Conservation (phyloP, 345 rosid species). For the Populus deltoides region DNA sequence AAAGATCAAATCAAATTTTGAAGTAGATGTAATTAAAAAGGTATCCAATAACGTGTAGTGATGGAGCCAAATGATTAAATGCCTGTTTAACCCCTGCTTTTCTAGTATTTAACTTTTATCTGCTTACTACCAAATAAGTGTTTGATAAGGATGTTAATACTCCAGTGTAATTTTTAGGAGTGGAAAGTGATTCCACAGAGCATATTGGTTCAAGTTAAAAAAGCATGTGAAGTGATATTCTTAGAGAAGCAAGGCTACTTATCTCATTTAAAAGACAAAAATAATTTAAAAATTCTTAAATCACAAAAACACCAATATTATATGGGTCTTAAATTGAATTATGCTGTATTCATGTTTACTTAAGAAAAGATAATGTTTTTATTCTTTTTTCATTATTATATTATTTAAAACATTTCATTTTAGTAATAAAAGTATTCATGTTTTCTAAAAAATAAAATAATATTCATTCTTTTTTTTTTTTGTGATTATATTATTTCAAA, state of each 20-base stretch:
- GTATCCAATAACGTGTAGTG: background rate
- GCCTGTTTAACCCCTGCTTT: background rate
- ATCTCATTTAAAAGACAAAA: background rate
- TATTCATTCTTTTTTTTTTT: too few species aligned
- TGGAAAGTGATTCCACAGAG: background rate
- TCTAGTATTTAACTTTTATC: background rate
- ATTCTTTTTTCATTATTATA: background rate
- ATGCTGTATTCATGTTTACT: too few species aligned
- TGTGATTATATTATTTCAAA: too few species aligned
- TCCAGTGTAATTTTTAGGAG: background rate
- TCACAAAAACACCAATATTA: background rate
- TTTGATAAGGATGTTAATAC: too few species aligned
- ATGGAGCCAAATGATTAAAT: background rate
- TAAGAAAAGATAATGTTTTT: background rate
- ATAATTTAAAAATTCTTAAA: too few species aligned
- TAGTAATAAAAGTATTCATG: background rate
- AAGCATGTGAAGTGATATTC: background rate
- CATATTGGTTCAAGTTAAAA: background rate
- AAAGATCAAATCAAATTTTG: too few species aligned
- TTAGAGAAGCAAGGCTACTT: background rate
- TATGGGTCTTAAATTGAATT: background rate
- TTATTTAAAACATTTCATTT: background rate
- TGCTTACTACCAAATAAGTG: background rate
- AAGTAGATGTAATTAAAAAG: too few species aligned
- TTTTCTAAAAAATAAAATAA: too few species aligned